Base-by-base conservation (phyloP, 2,329 filamentous ascomycete species). In the Cladosporium oxysporum region DNA sequence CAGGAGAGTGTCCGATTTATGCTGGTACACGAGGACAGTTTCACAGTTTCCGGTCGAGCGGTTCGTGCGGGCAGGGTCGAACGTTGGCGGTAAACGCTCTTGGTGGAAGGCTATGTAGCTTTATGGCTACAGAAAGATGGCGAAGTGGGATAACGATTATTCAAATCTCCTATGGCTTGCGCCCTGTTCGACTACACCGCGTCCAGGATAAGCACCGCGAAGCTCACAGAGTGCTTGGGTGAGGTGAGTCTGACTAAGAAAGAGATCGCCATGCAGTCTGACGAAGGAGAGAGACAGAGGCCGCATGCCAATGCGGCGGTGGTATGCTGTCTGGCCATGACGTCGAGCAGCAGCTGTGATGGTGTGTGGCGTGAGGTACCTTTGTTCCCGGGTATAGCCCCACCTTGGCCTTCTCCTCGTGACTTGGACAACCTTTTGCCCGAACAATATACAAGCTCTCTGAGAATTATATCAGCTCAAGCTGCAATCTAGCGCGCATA, bases 161-260 rank as follows among this genome's bases (percentile, higher is more conserved):
- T 37, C 57, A 18, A 28, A n/a, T n/a, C 35, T 29, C 33, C 14
- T 44, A 47, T 12, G 23, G 5, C 35, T 18, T 23, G 14, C 35
- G 57, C 57, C n/a, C 14, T 28, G 14, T 37, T 14, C 35, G 10
- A 44, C 12, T 11, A 16, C 33, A n/a, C 57, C 35, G 26, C 18
- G 57, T 44, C 57, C 57, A 47, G 37, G 12, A 59, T 29, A 59
- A 59, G 57, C 57, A 59, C 57, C 37, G 18, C 35, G 57, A 59
- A 59, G 57, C 57, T 47, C 57, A 33, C 31, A 29, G n/a, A 55
- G 52, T 31, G 52, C 52, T 33, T 29, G 52, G 28, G 52, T 11
- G 37, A 59, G 55, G 35, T 44, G 57, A 37, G 57, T 41, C 35
- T 26, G 57, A 26, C 37, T 28, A 29, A 35, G 29, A 31, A 47